Evolutionary conservation across 1,139 yeast species (phyloP), one percentile per base, ranked within the genome.

Genomic region (Ogataea hybrid): DNA sequence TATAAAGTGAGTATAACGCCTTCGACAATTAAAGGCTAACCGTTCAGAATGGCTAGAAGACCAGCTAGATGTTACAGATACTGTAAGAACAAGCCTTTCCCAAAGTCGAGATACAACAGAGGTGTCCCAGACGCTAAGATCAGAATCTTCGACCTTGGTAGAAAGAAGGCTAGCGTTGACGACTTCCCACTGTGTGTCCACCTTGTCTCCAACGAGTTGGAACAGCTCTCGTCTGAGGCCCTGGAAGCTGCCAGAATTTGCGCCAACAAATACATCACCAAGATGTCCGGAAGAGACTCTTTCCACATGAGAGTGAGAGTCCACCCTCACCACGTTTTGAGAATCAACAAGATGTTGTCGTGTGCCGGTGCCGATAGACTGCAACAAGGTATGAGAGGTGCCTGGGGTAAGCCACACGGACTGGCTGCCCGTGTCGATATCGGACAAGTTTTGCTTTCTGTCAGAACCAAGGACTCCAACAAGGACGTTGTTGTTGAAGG

Each of bases 281-380:
- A 80, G 77, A 70, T 86, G 63, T 85, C 96, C 58, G 98, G 98
- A 73, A 88, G 97, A 84, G 98, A 92, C 69, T 81, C 97, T 64
- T 92, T 92, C 97, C 98, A 92, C 82, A 82, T 92, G 83, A 89
- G 98, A 81, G 89, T 92, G 75, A 90, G 98, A 80, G 98, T 90
- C 69, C 98, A 92, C 77, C 98, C 98, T 66, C 94, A 86, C 97
- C 98, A 92, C 83, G 98, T 94, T 63, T 85, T 92, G 75, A 87
- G 98, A 80, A 92, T 92, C 82, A 92, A 92, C 92, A 92, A 92
- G 86, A 92, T 92, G 98, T 88, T 92, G 96, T 92, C 98, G 69
- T 92, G 98, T 82, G 98, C 98, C 79, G 98, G 98, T 86, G 98
- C 98, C 72, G 98, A 92, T 90, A 88, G 98, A 86, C 84, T 92